Evolutionary conservation across 495 filamentous ascomycete species (phyloP), one percentile per base, ranked within the genome.

Genomic region (Oleoguttula mirabilis): DNA sequence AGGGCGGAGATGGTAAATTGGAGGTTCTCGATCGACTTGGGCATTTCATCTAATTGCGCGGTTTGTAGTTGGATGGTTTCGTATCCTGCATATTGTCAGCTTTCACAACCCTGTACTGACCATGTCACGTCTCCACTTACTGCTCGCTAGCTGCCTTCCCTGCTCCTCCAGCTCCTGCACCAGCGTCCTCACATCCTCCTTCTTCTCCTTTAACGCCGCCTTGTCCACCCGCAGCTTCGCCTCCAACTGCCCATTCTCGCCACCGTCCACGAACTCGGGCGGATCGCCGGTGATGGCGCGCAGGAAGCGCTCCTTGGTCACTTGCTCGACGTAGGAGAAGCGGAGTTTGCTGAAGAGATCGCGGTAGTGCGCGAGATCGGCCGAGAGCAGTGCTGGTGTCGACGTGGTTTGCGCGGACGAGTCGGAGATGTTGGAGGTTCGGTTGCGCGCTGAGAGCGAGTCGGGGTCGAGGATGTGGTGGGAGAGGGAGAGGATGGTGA

Each of bases 331-430:
- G 61, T 84, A 96, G 51, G 84, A 92, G 67, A 96, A 96, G 57
- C 87, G 84, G 21, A 98, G 73, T 64, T 95, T 95, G 31, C 84
- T 80, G 62, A 95, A 96, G 21, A 96, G 75, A 65, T 95, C 90
- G 70, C 81, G 82, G 62, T 94, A 94, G 60, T 94, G 87, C 38
- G 72, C 67, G n/a, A 94, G 66, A 59, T 94, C 87, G 21, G 83
- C 83, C 47, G 86, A 79, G 4, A 94, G 69, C 11, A 75, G 79
- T 7, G 79, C 74, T 0, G 85, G 82, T 12, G 79, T 84, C 0
- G 79, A 73, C 37, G 76, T 72, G 36, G 82, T 77, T 20, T 71
- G 62, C 44, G 62, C 65, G 20, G 82, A 86, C 21, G 76, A 71
- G 62, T 86, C 81, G 4, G 86, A 94, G 25, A 42, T 67, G 71